Evolutionary conservation across 176 grass and related monocot genomes (phyloP).

Genomic region (Paspalum vaginatum): DNA sequence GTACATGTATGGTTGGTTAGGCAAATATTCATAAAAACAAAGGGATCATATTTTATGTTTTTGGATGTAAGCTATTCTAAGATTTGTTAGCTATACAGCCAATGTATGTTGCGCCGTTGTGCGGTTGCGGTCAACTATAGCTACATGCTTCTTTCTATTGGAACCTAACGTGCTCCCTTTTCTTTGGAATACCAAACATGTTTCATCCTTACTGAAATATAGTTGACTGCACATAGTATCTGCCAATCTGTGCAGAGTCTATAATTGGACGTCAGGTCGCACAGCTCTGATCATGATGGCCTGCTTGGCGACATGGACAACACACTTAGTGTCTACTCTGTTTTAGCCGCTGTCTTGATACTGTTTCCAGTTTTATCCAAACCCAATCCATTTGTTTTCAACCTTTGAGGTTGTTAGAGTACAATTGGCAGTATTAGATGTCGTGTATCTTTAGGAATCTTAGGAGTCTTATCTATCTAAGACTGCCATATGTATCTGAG

Average conservation of each 20-base stretch:
- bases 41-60: not conserved
- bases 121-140: no score
- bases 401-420: not conserved
- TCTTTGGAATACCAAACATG: not conserved
- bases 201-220: not conserved
- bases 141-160: no score
- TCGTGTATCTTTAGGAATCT: no score
- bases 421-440: no score
- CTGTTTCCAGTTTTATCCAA: not conserved
- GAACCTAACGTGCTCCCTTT: not conserved
- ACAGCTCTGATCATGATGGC: not conserved
- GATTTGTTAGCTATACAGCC: no score
- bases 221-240: constrained; percentile 13
- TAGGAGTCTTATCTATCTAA: no score
- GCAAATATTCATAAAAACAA: constrained; percentile 7
- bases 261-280: not conserved
- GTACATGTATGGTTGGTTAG: not conserved
- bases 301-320: not conserved
- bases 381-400: not conserved
- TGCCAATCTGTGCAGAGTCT: constrained; percentile 6
- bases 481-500: no score
- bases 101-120: no score
- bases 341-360: not conserved
- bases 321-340: not conserved
- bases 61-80: not conserved